Base-by-base conservation (phyloP, 352 stramenopile genomes). In the Pythium rhizo-oryzae region DNA sequence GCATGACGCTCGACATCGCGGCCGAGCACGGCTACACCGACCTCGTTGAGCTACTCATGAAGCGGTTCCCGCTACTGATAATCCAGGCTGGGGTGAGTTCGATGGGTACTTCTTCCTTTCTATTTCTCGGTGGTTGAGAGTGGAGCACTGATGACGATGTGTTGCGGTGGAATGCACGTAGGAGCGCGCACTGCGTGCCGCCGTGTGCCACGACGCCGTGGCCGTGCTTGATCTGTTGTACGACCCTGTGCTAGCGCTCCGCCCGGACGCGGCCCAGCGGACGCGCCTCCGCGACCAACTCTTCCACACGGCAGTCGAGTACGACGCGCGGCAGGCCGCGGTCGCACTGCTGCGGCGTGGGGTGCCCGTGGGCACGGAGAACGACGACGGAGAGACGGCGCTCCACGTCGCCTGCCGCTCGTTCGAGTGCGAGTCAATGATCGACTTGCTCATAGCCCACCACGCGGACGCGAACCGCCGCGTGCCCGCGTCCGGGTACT, bases 11-110 rank as follows among this genome's bases (percentile, higher is more conserved):
- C 41, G 71, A 84, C 37, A 76, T 87, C 55, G 77, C 79, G 0
- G 71, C 70, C 2, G 70, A 81, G 24, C 67, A 78, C 52, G 77
- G 79, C n/a, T 83, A 80, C 67, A 62, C 53, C 6, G 72, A 83
- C 51, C 67, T 87, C 18, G 61, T 78, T 4, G 61, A 77, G 50
- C 62, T 71, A 28, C 67, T 84, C n/a, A 24, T 77, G 11, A 55
- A 62, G 47, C 12, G 41, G 11, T 70, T 55, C 21, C 59, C 69
- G 18, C 43, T 63, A 0, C 54, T 79, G 9, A 13, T 71, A 3
- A 28, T 21, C 9, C 19, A 68, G 5, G 46, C 58, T n/a, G n/a
- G n/a, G n/a, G n/a, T n/a, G n/a, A n/a, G n/a, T n/a, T n/a, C n/a
- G n/a, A n/a, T n/a, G n/a, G n/a, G n/a, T n/a, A n/a, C n/a, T n/a